phyloP scores from a whole-genome alignment of 805 yeast genomes.

The Ogataea degrootiae region DNA sequence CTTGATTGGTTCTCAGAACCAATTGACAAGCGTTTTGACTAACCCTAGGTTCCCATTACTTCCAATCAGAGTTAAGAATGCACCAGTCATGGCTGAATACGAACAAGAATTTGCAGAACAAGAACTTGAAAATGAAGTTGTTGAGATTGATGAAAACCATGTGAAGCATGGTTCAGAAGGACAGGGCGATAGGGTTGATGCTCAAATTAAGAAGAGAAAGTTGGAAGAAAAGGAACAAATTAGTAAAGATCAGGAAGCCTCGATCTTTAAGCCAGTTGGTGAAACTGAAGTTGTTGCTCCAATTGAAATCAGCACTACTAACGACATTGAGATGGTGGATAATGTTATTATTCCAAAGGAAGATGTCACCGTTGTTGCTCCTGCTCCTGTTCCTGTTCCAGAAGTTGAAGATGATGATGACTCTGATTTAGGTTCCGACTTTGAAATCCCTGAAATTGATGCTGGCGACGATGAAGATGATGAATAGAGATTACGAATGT shows the following conservation, averaged over 20 bases:
- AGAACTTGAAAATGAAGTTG: conserved; percentile 10
- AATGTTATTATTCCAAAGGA: conserved; percentile 3
- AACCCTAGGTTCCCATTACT: conserved; percentile 73
- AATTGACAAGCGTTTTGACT: conserved; percentile 51
- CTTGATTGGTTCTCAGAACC: conserved; percentile 44
- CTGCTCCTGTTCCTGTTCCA: conserved; percentile 1
- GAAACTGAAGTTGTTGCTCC: background rate
- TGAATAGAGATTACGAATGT: background rate
- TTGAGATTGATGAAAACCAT: conserved; percentile 4
- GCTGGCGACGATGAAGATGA: conserved; percentile 25
- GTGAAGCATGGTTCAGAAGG: conserved; percentile 8
- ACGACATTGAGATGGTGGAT: conserved; percentile 5
- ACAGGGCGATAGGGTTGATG: conserved; percentile 4
- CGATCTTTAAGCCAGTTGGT: conserved; percentile 15
- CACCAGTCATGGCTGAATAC: background rate
- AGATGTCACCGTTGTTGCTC: background rate
- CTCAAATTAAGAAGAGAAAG: conserved; percentile 7
- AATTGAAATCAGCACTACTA: background rate
- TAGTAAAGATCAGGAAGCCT: conserved; percentile 7
- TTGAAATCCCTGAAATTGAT: conserved; percentile 34
- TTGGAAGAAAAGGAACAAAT: conserved; percentile 7
- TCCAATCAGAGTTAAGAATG: conserved; percentile 11
- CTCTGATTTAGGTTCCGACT: conserved; percentile 29
- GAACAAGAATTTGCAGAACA: conserved; percentile 12
- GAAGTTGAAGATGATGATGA: conserved; percentile 10